Base-by-base conservation (phyloP, 108 stramenopile genomes). In the Licmophora abbreviata region DNA sequence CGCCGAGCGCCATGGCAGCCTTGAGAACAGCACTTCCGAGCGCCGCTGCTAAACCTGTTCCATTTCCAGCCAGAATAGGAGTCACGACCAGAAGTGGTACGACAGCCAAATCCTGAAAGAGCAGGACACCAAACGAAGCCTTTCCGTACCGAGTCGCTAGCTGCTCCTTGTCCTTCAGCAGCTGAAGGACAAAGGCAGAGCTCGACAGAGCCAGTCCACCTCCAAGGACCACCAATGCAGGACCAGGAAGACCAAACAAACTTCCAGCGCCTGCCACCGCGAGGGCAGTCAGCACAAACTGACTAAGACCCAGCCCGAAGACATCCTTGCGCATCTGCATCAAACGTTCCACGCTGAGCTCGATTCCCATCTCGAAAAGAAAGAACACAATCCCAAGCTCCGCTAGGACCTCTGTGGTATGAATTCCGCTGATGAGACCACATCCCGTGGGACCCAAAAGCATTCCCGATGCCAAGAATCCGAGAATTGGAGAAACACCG, bases 341-440 rank as follows among this genome's bases (percentile, higher is more conserved):
- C 29, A 94, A 59, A 15, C 88, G 70, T 32, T 88, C 90, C 49
- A 94, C 50, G 52, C 86, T 88, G 0, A 97, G 66, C 59, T 97
- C 94, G 31, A 97, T 80, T 25, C 96, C 96, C 96, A 97, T 97
- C 63, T 97, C 96, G 57, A 97, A 97, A 1, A 97, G 66, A 61
- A 97, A 97, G 59, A 97, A 95, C 31, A 95, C 93, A 29, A 97
- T 95, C 17, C 96, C 96, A 52, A 95, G 71, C 56, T 97, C 94
- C 1, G 90, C 94, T 54, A 95, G 56, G 17, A 63, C 71, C 46
- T 88, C 83, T 8, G 85, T 83, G 8, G 77, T 80, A 51, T 87
- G 85, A 44, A 89, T 72, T 14, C 77, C 88, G 26, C 52, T 54
- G 54, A 97, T 90, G 27, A 94, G 54, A 8, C 88, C 84, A 15